Base-by-base conservation (phyloP, 768 basidiomycete species). In the Amanita brunnescens region DNA sequence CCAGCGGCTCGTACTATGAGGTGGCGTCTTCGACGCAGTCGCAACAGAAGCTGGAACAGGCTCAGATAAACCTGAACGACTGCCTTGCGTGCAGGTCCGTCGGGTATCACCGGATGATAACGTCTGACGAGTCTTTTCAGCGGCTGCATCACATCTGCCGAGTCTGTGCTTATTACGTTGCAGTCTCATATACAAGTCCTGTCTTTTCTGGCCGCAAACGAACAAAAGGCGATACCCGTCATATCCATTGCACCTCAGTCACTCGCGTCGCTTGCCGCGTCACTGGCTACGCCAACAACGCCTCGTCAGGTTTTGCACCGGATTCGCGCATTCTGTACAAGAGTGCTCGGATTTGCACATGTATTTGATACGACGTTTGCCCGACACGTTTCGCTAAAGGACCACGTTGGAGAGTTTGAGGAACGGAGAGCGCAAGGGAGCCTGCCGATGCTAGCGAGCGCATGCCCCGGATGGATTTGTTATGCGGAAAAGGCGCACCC, bases 391-490 rank as follows among this genome's bases (percentile, higher is more conserved):
- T 80, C 87, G 23, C 73, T 97, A 18, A 73, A 76, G 20, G 95
- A 99, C 58, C 90, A 93, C 54, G 71, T 80, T 3, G 71, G 69
- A 20, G 96, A 98, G 64, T 95, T 89, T 62, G 60, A 75, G 50
- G 91, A 95, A 60, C 78, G 92, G 18, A 78, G 74, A 60, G 39
- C 9, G 46, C 39, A 41, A 44, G 56, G 55, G n/a, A 59, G 57
- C 20, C 66, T 97, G 23, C 96, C 96, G 0, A 93, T 99, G 83
- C 72, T 99, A 21, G 85, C 92, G 3, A 93, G 91, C 58, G 91
- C 96, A 13, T 98, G 96, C 69, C 96, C 96, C 0, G 96, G 96
- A 13, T 98, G 96, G 96, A 87, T 99, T 52, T 99, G 96, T 64
- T 98, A 98, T 65, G 95, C 93, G 14, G 96, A 99, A 68, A 99